These are phyloP conservation scores for Halteria grandinella DNA, from an alignment of 73 alveolate genomes.

Conservation along the genomic window DNA sequence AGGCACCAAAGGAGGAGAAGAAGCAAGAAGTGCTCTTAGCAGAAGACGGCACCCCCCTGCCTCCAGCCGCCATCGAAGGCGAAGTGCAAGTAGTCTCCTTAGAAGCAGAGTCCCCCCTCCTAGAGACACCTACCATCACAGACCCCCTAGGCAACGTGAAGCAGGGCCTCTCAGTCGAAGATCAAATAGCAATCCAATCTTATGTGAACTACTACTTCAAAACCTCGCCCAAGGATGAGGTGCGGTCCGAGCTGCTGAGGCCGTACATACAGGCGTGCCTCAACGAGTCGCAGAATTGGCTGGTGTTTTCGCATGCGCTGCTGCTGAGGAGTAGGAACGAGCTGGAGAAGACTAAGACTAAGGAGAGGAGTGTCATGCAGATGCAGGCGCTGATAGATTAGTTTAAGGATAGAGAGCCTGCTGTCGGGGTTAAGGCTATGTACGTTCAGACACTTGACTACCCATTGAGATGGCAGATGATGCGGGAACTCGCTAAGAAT, in stretches of 20 bases:
- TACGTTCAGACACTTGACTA: slow-evolving; percentile 77
- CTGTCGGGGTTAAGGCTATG: slow-evolving; percentile 72
- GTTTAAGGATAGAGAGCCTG: slow-evolving; percentile 87
- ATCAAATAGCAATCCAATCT: slow-evolving; percentile 87
- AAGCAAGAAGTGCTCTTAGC: not conserved
- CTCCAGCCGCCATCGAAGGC: slow-evolving; percentile 52
- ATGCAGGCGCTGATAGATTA: slow-evolving; percentile 91
- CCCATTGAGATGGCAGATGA: slow-evolving; percentile 84
- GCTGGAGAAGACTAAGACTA: slow-evolving; percentile 82
- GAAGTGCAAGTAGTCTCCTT: slow-evolving; percentile 60
- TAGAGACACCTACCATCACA: slow-evolving; percentile 87
- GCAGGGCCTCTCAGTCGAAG: slow-evolving; percentile 78
- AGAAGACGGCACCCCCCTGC: slow-evolving; percentile 28
- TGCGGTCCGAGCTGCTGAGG: slow-evolving; percentile 73
- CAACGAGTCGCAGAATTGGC: slow-evolving; percentile 90
- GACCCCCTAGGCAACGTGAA: slow-evolving; percentile 79
- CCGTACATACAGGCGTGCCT: slow-evolving; percentile 85
- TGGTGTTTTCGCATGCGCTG: slow-evolving; percentile 86
- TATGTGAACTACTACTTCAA: slow-evolving; percentile 82
- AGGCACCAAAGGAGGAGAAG: not conserved
- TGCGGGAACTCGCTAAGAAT: slow-evolving; percentile 87
- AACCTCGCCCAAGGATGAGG: slow-evolving; percentile 91
- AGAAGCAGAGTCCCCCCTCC: slow-evolving; percentile 88
- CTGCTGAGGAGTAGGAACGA: slow-evolving; percentile 92
- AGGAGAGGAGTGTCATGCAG: slow-evolving; percentile 91